Evolutionary conservation across 2,329 filamentous ascomycete species (phyloP), one percentile per base, ranked within the genome.

Genomic region (Colletotrichum theobromicola): DNA sequence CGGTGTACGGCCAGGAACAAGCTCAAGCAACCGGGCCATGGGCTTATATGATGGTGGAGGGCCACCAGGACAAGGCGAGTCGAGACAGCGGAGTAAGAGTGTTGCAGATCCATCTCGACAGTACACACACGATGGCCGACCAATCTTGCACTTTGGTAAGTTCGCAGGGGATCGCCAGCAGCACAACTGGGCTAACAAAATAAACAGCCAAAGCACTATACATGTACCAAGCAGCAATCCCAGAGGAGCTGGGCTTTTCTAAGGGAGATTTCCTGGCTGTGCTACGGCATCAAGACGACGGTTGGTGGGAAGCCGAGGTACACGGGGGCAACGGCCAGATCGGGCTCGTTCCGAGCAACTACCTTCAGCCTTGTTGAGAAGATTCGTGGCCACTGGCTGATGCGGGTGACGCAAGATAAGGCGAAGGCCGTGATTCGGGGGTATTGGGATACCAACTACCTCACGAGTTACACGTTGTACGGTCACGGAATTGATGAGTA

Each of bases 221-320:
- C 84, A 92, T 95, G 87, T 99, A 99, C 83, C 92, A 94, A 81
- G 95, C 97, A 4, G 96, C 95, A 26, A 99, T 99, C 73, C 95
- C 96, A 0, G 97, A 98, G 82, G 97, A 99, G 84, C 87, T 99
- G 24, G 94, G 94, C 16, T 99, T 99, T 83, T 89, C 89, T 61
- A 99, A 99, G 86, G 96, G 96, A 62, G 97, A 99, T 81, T 92
- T 96, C 74, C 88, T 99, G 16, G 95, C 96, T 3, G 93, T 99
- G 16, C 87, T 98, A 61, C 90, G 96, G 75, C 92, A 98, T 80
- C 97, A 99, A 85, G 97, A 99, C 82, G 97, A 99, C 81, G 97
- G 97, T 24, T 99, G 97, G 97, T 99, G 97, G 97, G 97, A 99
- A 86, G 97, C 97, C 15, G 96, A 98, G 83, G 91, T 98, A 53